Evolutionary conservation across 768 basidiomycete species (phyloP).

Genomic region (Agaricus subrufescens): DNA sequence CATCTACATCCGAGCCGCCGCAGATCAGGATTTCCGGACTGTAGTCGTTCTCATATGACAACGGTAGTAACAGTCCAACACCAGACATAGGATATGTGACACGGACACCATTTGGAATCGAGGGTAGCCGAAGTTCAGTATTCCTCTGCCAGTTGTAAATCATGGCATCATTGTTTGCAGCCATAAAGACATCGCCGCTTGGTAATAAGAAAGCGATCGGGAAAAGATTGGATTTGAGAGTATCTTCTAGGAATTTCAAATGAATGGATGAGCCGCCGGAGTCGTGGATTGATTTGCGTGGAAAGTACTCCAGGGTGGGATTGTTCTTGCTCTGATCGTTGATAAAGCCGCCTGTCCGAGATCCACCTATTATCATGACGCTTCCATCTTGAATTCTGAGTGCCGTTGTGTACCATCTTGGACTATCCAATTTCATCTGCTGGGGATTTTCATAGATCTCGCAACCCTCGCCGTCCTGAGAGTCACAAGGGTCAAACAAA

Average conservation of each 20-base stretch:
- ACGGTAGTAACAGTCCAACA: conserved; percentile 67
- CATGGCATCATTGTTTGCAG: conserved; percentile 75
- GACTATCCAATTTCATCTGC: conserved; percentile 65
- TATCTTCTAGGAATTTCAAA: conserved; percentile 61
- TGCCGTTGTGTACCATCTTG: conserved; percentile 79
- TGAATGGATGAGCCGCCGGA: conserved; percentile 63
- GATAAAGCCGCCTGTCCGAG: conserved; percentile 81
- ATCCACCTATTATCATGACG: conserved; percentile 79
- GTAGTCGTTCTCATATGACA: conserved; percentile 58
- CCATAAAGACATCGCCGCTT: conserved; percentile 66
- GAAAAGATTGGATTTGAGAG: conserved; percentile 80
- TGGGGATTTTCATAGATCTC: conserved; percentile 61
- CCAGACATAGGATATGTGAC: conserved; percentile 84
- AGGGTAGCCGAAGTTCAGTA: conserved; percentile 56
- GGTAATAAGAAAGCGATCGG: conserved; percentile 73
- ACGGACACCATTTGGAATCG: conserved; percentile 71
- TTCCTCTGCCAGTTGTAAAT: conserved; percentile 74
- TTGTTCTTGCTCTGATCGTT: conserved; percentile 80
- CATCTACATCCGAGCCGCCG: conserved; percentile 68
- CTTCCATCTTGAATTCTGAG: conserved; percentile 72
- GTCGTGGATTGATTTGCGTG: conserved; percentile 68
- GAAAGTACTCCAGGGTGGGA: conserved; percentile 78
- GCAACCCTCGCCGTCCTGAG: conserved; percentile 43
- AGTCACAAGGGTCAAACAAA: conserved; percentile 63
- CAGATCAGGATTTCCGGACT: conserved; percentile 69